These are phyloP conservation scores for Kuraishia ogatae DNA, from an alignment of 805 yeast species.

Conservation along the genomic window DNA sequence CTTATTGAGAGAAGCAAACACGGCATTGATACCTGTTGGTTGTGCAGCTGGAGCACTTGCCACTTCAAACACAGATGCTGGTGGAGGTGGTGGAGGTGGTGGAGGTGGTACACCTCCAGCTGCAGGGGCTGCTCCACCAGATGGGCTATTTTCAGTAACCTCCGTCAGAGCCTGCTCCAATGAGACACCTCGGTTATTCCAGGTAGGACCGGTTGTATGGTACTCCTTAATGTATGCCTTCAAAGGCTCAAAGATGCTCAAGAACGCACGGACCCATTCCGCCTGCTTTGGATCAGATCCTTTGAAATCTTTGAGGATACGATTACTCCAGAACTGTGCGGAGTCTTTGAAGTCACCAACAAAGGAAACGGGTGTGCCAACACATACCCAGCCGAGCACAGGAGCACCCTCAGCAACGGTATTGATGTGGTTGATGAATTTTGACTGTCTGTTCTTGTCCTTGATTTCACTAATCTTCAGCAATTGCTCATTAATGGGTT, in stretches of 20 bases:
- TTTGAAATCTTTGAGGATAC: constrained; percentile 77
- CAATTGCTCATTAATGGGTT: constrained; percentile 60
- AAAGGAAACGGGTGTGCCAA: constrained; percentile 63
- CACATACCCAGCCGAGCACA: constrained; percentile 84
- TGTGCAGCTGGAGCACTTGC: constrained; percentile 18
- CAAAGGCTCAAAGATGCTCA: constrained; percentile 59
- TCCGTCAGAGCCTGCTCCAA: constrained; percentile 40
- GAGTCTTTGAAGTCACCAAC: constrained; percentile 84
- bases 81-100: constrained; percentile 93
- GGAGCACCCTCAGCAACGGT: constrained; percentile 87
- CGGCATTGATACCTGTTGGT: constrained; percentile 56
- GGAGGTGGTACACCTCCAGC: constrained; percentile 45
- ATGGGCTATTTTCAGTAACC: constrained; percentile 13
- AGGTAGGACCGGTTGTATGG: constrained; percentile 79
- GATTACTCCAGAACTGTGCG: constrained; percentile 90
- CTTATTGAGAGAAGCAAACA: constrained; percentile 81
- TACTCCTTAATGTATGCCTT: constrained; percentile 65
- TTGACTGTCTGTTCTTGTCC: constrained; percentile 66
- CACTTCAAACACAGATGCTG: constrained; percentile 56
- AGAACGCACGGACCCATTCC: constrained; percentile 73
- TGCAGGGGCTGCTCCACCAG: constrained; percentile 29
- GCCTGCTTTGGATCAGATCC: constrained; percentile 61
- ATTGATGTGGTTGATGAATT: constrained; percentile 61
- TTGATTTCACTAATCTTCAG: constrained; percentile 52
- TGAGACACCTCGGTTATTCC: constrained; percentile 58